phyloP scores from a whole-genome alignment of 2,329 filamentous ascomycete genomes.

The Monosporascus sp. region DNA sequence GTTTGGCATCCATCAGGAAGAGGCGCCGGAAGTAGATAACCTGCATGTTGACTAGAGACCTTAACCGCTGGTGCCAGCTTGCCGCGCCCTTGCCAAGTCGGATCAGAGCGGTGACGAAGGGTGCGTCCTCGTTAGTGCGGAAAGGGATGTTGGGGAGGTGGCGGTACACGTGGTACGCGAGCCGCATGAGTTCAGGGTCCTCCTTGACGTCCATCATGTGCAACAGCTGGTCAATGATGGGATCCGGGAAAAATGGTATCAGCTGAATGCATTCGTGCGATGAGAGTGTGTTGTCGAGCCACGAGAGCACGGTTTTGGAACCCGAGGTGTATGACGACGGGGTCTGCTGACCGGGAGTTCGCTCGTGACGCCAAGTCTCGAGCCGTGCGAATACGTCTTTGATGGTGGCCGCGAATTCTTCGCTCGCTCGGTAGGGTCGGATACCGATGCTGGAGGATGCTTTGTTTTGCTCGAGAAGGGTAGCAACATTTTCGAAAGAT shows the following conservation, averaged over 20 bases:
- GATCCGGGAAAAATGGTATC: slow-evolving; percentile 81
- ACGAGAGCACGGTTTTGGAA: slow-evolving; percentile 91
- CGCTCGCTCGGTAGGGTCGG: slow-evolving; percentile 73
- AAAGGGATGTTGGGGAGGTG: slow-evolving; percentile 95
- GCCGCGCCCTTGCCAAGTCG: slow-evolving; percentile 77
- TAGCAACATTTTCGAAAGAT: slow-evolving; percentile 75
- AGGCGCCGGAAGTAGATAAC: slow-evolving; percentile 96
- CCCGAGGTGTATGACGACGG: slow-evolving; percentile 93
- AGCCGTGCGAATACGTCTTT: slow-evolving; percentile 71
- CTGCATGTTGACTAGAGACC: slow-evolving; percentile 96
- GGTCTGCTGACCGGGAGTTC: slow-evolving; percentile 82
- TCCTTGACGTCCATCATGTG: slow-evolving; percentile 99
- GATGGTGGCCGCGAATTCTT: slow-evolving; percentile 70
- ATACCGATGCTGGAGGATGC: slow-evolving; percentile 75
- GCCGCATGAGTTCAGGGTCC: slow-evolving; percentile 87
- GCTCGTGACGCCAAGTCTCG: slow-evolving; percentile 81
- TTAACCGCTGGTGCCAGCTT: slow-evolving; percentile 93
- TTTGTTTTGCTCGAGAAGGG: slow-evolving; percentile 75
- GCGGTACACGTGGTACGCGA: slow-evolving; percentile 95
- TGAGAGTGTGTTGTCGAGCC: slow-evolving; percentile 87
- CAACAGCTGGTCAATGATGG: slow-evolving; percentile 86
- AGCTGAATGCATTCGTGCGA: slow-evolving; percentile 91
- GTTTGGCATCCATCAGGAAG: slow-evolving; percentile 71
- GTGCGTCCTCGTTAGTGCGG: slow-evolving; percentile 75
- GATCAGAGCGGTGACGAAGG: slow-evolving; percentile 81